Percentiles rank a stretch among this genome's conserved stretches.
phyloP scores from a whole-genome alignment of 73 alveolate genomes.

The Tetrahymena borealis region DNA sequence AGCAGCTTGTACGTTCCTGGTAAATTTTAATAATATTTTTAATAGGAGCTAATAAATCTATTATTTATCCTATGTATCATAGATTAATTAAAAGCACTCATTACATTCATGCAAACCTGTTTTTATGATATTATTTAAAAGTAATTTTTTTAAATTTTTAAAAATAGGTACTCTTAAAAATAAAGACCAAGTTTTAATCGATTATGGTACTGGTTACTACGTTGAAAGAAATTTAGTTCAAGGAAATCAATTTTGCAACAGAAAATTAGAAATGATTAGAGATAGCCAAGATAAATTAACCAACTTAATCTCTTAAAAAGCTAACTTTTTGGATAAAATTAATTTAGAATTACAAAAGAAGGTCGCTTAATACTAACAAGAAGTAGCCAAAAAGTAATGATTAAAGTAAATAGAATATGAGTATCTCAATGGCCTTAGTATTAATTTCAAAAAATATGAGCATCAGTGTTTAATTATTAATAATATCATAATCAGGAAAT shows the following conservation, averaged over 20 bases:
- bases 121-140: too few relatives aligned
- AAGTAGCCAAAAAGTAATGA: constrained; percentile 6
- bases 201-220: constrained; percentile 44
- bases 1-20: constrained; percentile 41
- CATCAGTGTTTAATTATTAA: too few relatives aligned
- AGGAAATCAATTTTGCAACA: constrained; percentile 26
- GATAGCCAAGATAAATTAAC: constrained; percentile 20
- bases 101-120: too few relatives aligned
- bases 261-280: constrained; percentile 20
- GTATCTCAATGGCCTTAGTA: too few relatives aligned
- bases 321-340: constrained; percentile 31
- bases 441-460: too few relatives aligned
- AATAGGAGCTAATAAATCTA: too few relatives aligned
- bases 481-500: too few relatives aligned
- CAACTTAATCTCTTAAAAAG: constrained; percentile 11
- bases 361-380: constrained; percentile 3
- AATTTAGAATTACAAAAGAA: constrained; percentile 30
- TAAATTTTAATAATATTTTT: background rate
- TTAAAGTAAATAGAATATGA: background rate
- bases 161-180: constrained; percentile 21
- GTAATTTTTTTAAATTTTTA: background rate
- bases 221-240: constrained; percentile 30
- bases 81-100: too few relatives aligned
- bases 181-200: constrained; percentile 15
- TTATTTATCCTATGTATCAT: too few relatives aligned